Percentiles rank a stretch among this genome's conserved stretches.
phyloP scores from a whole-genome alignment of 768 basidiomycete species.

The Boletales sp. region DNA sequence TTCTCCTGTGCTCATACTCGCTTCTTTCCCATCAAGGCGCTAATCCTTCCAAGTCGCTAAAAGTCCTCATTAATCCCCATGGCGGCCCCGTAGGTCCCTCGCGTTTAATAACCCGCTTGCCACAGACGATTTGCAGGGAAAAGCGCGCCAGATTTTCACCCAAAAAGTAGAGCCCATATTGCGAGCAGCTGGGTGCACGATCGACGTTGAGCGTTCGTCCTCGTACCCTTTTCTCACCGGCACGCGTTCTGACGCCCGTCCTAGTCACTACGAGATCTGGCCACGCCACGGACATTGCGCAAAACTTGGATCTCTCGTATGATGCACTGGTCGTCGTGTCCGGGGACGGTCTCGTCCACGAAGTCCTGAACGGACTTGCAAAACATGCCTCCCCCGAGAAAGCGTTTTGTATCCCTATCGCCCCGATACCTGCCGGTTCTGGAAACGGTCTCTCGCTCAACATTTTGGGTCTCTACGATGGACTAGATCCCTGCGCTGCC shows the following conservation, averaged over 20 bases:
- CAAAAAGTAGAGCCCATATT: conserved; percentile 70
- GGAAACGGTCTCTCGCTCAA: conserved; percentile 78
- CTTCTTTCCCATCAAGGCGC: conserved; percentile 34
- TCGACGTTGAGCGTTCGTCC: conserved; percentile 61
- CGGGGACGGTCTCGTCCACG: conserved; percentile 82
- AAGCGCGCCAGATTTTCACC: conserved; percentile 49
- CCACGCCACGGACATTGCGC: conserved; percentile 67
- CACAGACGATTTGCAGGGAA: conserved; percentile 45
- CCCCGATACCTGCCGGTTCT: conserved; percentile 79
- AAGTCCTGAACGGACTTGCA: conserved; percentile 80
- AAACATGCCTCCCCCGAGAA: conserved; percentile 54
- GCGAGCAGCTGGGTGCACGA: conserved; percentile 55
- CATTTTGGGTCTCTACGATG: conserved; percentile 64
- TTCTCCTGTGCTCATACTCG: conserved; percentile 1
- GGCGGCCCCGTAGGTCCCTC: conserved; percentile 63
- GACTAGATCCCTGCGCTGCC: conserved; percentile 67
- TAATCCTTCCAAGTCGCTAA: conserved; percentile 53
- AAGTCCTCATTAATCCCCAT: conserved; percentile 74
- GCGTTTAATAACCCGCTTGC: neutral
- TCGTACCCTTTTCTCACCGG: neutral
- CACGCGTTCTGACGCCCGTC: neutral
- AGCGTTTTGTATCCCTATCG: conserved; percentile 67
- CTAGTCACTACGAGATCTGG: conserved; percentile 60
- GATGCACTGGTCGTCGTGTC: conserved; percentile 76
- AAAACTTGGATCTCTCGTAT: conserved; percentile 51